Conservation (phyloP, 2,329 filamentous ascomycete genomes). For the Aspergillus sp. region DNA sequence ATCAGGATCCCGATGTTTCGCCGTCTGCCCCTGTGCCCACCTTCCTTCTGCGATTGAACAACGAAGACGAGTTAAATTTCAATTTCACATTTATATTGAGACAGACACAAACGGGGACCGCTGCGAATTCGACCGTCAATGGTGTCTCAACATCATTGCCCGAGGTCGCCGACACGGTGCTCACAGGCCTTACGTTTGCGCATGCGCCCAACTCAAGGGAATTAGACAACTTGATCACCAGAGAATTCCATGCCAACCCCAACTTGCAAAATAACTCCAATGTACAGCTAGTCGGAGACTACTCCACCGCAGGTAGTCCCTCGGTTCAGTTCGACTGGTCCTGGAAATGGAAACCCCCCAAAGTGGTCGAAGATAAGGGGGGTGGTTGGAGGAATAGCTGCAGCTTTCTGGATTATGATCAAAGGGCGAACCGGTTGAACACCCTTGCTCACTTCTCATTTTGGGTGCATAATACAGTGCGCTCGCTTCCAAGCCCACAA, state of each 20-base stretch:
- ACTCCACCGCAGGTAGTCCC: conserved; percentile 75
- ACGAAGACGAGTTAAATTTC: conserved; percentile 90
- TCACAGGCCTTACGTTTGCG: conserved; percentile 89
- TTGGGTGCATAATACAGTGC: conserved; percentile 75
- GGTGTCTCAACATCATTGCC: conserved; percentile 54
- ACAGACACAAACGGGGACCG: conserved; percentile 50
- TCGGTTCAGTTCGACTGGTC: conserved; percentile 91
- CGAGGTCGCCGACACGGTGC: conserved; percentile 66
- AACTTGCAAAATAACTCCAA: conserved; percentile 98
- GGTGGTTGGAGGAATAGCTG: conserved; percentile 96
- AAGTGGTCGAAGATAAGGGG: conserved; percentile 73
- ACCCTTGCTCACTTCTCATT: conserved; percentile 92
- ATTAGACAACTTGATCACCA: conserved; percentile 87
- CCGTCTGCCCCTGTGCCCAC: conserved; percentile 54
- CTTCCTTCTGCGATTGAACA: conserved; percentile 83
- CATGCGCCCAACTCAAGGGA: conserved; percentile 84
- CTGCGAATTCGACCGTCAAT: conserved; percentile 54
- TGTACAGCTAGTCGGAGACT: conserved; percentile 92
- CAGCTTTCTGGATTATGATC: conserved; percentile 97
- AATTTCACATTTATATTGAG: conserved; percentile 85
- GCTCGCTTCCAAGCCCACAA: conserved; percentile 52
- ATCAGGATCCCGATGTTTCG: conserved; percentile 73
- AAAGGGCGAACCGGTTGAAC: conserved; percentile 82
- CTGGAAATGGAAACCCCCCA: conserved; percentile 96
- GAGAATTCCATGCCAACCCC: conserved; percentile 94